phyloP scores from a whole-genome alignment of 352 stramenopile genomes.

The Phytopythium vexans region DNA sequence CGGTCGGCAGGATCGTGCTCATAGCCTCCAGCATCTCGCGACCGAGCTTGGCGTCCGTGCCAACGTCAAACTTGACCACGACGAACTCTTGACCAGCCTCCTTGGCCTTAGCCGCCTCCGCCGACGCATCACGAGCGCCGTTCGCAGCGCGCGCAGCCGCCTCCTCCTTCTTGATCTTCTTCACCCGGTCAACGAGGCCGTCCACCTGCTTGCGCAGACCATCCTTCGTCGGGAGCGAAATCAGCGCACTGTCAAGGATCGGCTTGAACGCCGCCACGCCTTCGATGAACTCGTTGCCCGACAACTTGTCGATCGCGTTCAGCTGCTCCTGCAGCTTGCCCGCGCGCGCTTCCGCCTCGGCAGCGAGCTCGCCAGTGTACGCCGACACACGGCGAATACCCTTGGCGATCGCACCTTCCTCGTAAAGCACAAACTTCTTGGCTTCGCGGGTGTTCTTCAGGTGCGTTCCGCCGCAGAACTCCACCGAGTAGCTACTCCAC shows the following conservation, averaged over 20 bases:
- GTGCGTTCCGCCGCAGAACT: conserved; percentile 99
- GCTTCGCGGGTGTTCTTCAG: conserved; percentile 95
- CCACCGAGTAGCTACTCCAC: conserved; percentile 93
- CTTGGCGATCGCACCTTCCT: conserved; percentile 96
- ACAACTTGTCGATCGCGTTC: conserved; percentile 70
- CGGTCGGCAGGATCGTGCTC: conserved; percentile 63
- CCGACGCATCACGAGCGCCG: conserved; percentile 56
- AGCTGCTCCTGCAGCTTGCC: conserved; percentile 76
- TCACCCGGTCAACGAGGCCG: conserved; percentile 66
- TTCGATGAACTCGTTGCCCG: conserved; percentile 76
- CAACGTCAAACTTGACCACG: conserved; percentile 91
- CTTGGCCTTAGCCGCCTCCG: conserved; percentile 53
- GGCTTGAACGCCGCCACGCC: conserved; percentile 91
- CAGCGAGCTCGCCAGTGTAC: conserved; percentile 89
- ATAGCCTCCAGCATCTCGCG: conserved; percentile 95
- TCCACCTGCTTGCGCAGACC: conserved; percentile 73
- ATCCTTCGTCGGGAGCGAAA: conserved; percentile 91
- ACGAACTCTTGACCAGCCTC: conserved; percentile 66
- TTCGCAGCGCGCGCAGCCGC: conserved; percentile 65
- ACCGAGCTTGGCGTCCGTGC: conserved; percentile 93
- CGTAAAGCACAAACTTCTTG: conserved; percentile 95
- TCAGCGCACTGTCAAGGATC: conserved; percentile 84
- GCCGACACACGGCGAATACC: conserved; percentile 96
- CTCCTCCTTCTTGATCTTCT: conserved; percentile 80
- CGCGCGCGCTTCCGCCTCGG: conserved; percentile 83